A percentile compares a stretch with the other conserved stretches of the same genome.
Evolutionary conservation across 208 protist genomes (phyloP).

Genomic region (Acanthamoeba healyi): DNA sequence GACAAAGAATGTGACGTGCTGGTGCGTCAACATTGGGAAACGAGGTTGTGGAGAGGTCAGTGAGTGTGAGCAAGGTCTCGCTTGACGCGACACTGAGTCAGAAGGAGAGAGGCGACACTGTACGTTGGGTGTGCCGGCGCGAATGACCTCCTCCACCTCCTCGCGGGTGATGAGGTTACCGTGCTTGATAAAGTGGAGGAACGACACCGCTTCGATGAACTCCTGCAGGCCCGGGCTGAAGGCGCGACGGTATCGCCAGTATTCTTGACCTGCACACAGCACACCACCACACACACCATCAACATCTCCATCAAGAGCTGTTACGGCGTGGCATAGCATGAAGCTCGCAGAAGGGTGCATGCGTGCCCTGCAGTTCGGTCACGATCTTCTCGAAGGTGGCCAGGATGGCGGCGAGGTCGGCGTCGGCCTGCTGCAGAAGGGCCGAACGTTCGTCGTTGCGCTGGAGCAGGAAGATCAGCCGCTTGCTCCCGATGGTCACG

Average conservation of each 20-base stretch:
- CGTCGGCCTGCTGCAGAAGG: constrained; percentile 25
- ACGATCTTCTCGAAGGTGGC: background rate
- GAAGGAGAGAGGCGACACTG: background rate
- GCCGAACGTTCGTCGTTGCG: background rate
- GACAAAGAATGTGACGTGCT: constrained; percentile 65
- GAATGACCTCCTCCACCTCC: constrained; percentile 63
- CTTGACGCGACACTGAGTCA: background rate
- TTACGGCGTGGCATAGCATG: no score
- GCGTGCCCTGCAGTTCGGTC: constrained; percentile 10
- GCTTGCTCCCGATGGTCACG: constrained; percentile 83
- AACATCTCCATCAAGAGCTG: background rate
- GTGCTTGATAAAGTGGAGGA: constrained; percentile 78
- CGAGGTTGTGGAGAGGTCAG: no score
- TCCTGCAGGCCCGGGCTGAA: constrained; percentile 83
- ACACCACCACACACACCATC: background rate
- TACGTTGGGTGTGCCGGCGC: background rate
- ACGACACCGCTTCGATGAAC: constrained; percentile 80
- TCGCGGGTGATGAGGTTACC: constrained; percentile 68
- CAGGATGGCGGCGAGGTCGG: background rate
- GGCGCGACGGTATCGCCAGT: constrained; percentile 75
- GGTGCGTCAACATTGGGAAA: background rate
- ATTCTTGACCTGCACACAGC: constrained; percentile 36
- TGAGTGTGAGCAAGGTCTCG: no score
- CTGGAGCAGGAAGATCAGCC: constrained; percentile 82
- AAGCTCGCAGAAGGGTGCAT: background rate